A percentile compares a stretch with the other conserved stretches of the same genome.
Evolutionary conservation across 1,139 yeast genomes (phyloP).

Genomic region (Hyphopichia fennica): DNA sequence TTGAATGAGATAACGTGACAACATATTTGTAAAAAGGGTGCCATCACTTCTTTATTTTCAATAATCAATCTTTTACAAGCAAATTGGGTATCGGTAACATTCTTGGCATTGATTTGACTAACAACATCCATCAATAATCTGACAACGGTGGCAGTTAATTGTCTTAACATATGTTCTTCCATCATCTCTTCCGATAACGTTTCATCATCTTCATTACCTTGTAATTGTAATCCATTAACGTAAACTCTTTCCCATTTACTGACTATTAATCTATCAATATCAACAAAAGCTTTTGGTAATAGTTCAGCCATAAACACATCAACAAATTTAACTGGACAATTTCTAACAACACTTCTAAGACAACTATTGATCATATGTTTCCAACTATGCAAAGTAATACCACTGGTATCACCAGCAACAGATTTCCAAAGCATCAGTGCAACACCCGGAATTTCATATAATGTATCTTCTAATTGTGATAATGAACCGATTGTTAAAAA

Average conservation of each 20-base stretch:
- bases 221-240: conserved; percentile 66
- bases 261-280: conserved; percentile 69
- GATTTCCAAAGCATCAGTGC: conserved; percentile 81
- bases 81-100: conserved; percentile 55
- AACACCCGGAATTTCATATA: conserved; percentile 82
- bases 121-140: conserved; percentile 84
- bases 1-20: conserved; percentile 78
- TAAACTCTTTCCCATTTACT: conserved; percentile 76
- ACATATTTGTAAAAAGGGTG: conserved; percentile 74
- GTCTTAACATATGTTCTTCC: conserved; percentile 93
- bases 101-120: conserved; percentile 62
- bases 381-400: conserved; percentile 95
- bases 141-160: conserved; percentile 91
- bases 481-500: conserved; percentile 87
- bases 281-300: conserved; percentile 71
- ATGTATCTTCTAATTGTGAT: conserved; percentile 84
- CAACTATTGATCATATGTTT: conserved; percentile 92
- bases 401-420: conserved; percentile 79
- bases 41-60: conserved; percentile 65
- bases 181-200: conserved; percentile 95
- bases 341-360: conserved; percentile 79
- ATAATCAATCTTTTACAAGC: conserved; percentile 67
- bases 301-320: conserved; percentile 72
- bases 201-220: conserved; percentile 73
- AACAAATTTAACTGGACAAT: conserved; percentile 76